These are phyloP conservation scores for Globisporangium paroecandrum DNA, from an alignment of 352 stramenopile genomes.

Conservation along the genomic window DNA sequence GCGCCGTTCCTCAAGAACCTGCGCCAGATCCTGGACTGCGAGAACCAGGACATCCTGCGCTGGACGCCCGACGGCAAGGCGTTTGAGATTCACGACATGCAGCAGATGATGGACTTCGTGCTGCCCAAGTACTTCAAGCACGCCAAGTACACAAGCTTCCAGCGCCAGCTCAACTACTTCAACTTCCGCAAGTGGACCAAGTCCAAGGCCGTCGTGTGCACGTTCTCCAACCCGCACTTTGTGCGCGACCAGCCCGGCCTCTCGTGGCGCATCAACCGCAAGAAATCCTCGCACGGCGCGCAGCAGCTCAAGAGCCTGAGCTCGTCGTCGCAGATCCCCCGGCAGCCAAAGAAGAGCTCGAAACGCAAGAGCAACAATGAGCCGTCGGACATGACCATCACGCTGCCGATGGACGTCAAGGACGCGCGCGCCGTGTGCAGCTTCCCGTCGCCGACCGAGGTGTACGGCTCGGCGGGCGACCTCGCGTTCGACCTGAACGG, in stretches of 20 bases:
- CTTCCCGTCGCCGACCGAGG: conserved; percentile 44
- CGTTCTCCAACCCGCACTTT: conserved; percentile 60
- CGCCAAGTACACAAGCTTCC: conserved; percentile 88
- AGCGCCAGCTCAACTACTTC: conserved; percentile 92
- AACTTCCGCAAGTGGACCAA: conserved; percentile 86
- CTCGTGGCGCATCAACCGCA: conserved; percentile 61
- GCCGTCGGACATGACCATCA: conserved; percentile 32
- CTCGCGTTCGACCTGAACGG: conserved; percentile 22
- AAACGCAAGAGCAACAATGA: conserved; percentile 2
- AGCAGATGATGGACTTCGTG: conserved; percentile 61
- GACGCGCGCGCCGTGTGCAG: conserved; percentile 10
- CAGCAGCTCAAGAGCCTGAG: background rate
- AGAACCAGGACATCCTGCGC: conserved; percentile 41
- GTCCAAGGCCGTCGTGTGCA: conserved; percentile 76
- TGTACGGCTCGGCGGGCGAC: conserved; percentile 22
- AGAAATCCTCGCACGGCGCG: conserved; percentile 33
- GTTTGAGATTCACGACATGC: conserved; percentile 76
- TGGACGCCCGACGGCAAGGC: conserved; percentile 51
- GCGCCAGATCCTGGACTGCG: conserved; percentile 52
- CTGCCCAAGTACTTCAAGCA: conserved; percentile 92
- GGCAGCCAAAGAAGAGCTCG: conserved; percentile 1
- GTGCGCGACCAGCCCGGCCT: conserved; percentile 53
- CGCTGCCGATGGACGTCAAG: conserved; percentile 21
- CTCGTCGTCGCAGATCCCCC: background rate
- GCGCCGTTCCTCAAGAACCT: conserved; percentile 71